A percentile compares a stretch with the other conserved stretches of the same genome.
Conservation (phyloP, 306 rosid species). For the Benincasa hispida region DNA sequence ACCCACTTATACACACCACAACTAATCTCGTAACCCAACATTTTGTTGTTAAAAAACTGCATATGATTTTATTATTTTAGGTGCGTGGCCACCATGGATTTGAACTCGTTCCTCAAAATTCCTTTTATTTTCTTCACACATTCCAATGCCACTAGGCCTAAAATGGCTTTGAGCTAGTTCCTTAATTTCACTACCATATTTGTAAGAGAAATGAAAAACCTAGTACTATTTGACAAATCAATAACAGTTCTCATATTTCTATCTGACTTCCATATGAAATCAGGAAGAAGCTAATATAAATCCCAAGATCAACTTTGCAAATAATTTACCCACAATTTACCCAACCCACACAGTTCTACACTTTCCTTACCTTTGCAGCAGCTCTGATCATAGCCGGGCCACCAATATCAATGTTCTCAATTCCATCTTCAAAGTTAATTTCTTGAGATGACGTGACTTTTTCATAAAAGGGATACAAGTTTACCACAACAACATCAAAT, state of each 20-base stretch:
- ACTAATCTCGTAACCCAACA: neutral
- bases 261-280: neutral
- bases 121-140: neutral
- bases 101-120: neutral
- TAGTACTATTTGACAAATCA: neutral
- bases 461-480: conserved; percentile 79
- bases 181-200: neutral
- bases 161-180: neutral
- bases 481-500: conserved; percentile 89
- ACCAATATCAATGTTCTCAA: conserved; percentile 95
- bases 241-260: neutral
- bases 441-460: conserved; percentile 66
- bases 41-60: neutral
- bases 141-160: neutral
- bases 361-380: conserved; percentile 76
- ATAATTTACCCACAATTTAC: neutral
- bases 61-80: neutral
- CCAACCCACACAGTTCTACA: neutral
- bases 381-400: conserved; percentile 97
- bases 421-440: conserved; percentile 76
- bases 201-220: neutral
- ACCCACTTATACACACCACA: neutral
- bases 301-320: neutral
- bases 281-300: neutral
- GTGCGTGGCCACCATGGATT: neutral